Evolutionary conservation across 805 yeast genomes (phyloP).

Genomic region (Kazachstania africana): DNA sequence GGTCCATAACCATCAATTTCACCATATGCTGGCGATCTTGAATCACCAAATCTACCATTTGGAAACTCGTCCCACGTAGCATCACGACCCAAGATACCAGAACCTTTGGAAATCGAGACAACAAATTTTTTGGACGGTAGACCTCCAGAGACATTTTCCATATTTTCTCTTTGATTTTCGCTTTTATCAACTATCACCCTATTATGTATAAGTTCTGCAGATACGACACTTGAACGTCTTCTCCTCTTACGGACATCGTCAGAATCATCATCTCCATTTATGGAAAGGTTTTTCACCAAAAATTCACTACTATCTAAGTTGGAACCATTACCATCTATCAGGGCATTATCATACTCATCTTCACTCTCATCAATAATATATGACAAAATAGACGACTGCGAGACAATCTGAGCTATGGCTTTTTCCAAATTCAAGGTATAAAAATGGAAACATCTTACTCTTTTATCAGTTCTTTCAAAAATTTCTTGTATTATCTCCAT

Average conservation of each 20-base stretch:
- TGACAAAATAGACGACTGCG: conserved; percentile 43
- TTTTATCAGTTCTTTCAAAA: conserved; percentile 38
- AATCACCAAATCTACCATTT: conserved; percentile 91
- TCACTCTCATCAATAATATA: conserved; percentile 32
- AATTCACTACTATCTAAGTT: conserved; percentile 16
- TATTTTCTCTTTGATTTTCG: conserved; percentile 10
- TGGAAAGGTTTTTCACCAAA: conserved; percentile 24
- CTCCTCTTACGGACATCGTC: conserved; percentile 17
- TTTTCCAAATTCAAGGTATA: conserved; percentile 88
- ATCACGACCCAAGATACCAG: conserved; percentile 74
- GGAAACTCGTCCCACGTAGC: conserved; percentile 98
- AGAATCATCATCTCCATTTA: conserved; percentile 20
- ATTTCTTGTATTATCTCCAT: conserved; percentile 51
- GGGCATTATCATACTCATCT: conserved; percentile 1
- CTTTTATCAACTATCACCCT: conserved; percentile 25
- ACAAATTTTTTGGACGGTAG: conserved; percentile 42
- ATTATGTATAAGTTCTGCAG: conserved; percentile 30
- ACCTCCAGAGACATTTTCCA: conserved; percentile 4
- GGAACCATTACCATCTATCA: too few relatives aligned
- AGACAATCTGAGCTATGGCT: conserved; percentile 76
- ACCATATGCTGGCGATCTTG: conserved; percentile 93
- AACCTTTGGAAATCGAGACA: conserved; percentile 71
- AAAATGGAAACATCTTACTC: conserved; percentile 79
- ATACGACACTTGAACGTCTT: conserved; percentile 21
- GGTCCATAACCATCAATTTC: conserved; percentile 98